Base-by-base conservation (phyloP, 2,329 filamentous ascomycete species). In the Fusarium metavorans region DNA sequence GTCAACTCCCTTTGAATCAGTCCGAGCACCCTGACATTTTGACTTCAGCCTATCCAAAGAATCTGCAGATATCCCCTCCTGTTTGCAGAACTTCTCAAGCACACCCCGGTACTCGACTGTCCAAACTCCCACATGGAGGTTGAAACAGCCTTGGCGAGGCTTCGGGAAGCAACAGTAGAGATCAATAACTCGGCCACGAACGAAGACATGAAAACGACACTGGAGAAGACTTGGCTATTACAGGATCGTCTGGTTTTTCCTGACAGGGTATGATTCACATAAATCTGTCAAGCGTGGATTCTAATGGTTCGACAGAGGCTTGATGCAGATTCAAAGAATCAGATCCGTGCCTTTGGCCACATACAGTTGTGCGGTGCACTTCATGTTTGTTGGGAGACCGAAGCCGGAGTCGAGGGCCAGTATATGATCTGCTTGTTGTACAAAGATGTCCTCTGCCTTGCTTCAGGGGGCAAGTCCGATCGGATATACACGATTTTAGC, bases 381-480 rank as follows among this genome's bases (percentile, higher is more conserved):
- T 5, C 91, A 98, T 82, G 89, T 95, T 67, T 94, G 94, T 63
- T 98, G 95, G 87, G 93, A 97, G 79, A 92, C 90, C 1, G 88
- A 88, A 54, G 88, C 91, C 11, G 87, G 88, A 13, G 89, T 94
- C 20, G 88, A 90, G 52, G 96, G 95, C 7, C 89, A 92, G 74
- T 98, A 98, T 82, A 92, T 97, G 88, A 90, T 96, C 43, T 95
- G 93, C 75, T 88, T 95, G 18, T 86, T 98, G n/a, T 98, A 97
- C 82, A 91, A 91, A 59, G 90, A 94, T 60, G 93, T 94, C 72
- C 83, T 98, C 2, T 89, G 97, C 64, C 88, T 98, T 45, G 95
- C 95, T 9, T 90, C 88, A 11, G 88, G 90, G 16, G 87, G 89
- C 52, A 92, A 90, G 69, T 86, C 87, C n/a, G 90, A 91, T 56